phyloP scores from a whole-genome alignment of 495 filamentous ascomycete genomes.

The Xylaria telfairii region DNA sequence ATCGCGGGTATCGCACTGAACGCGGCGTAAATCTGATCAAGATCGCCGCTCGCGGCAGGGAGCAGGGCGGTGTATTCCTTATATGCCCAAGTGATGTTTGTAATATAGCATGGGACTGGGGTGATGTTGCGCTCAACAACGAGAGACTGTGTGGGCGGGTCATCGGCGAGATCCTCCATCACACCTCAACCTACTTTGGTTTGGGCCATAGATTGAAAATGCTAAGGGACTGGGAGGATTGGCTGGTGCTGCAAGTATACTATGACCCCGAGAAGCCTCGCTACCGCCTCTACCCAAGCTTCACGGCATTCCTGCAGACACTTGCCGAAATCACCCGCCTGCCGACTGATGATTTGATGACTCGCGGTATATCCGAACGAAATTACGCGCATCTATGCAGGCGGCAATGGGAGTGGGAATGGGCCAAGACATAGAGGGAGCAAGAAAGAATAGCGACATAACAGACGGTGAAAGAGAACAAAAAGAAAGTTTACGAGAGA shows the following conservation, averaged over 20 bases:
- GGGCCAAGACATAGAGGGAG: neutral
- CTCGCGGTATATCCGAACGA: neutral
- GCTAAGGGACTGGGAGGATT: neutral
- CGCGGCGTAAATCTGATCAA: neutral
- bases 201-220: neutral
- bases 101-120: neutral
- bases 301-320: conserved; percentile 13
- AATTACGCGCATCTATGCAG: neutral
- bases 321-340: conserved; percentile 5
- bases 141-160: neutral
- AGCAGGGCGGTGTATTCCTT: neutral
- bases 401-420: conserved; percentile 16
- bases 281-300: conserved; percentile 17
- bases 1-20: too few species aligned
- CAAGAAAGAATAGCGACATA: neutral
- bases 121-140: neutral
- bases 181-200: neutral
- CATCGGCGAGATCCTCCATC: neutral
- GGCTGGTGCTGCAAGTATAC: conserved; percentile 16
- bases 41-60: neutral
- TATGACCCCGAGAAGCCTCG: neutral
- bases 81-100: neutral
- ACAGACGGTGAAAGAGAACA: neutral
- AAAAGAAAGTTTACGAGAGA: neutral
- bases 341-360: neutral